phyloP scores from a whole-genome alignment of 2,329 filamentous ascomycete species.

The Oidium heveae region DNA sequence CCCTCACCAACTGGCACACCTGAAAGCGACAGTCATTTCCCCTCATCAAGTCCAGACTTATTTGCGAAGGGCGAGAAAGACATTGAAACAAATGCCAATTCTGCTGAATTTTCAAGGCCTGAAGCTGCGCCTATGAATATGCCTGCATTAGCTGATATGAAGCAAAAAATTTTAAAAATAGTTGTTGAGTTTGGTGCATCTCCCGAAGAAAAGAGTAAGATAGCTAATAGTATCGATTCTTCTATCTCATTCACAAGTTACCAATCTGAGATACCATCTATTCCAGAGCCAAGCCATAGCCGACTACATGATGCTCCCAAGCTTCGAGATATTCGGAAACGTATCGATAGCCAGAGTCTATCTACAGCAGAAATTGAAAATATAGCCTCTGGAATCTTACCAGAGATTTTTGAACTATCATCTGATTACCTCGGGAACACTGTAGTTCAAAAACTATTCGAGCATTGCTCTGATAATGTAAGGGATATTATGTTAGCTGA shows the following conservation, averaged over 20 bases:
- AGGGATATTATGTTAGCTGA: slow-evolving; percentile 77
- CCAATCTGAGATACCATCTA: slow-evolving; percentile 62
- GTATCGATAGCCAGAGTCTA: slow-evolving; percentile 85
- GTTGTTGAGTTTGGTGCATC: slow-evolving; percentile 71
- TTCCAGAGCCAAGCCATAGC: slow-evolving; percentile 70
- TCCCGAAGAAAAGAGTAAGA: slow-evolving; percentile 49
- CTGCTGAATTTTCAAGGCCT: slow-evolving; percentile 16
- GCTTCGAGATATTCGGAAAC: slow-evolving; percentile 84
- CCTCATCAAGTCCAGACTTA: slow-evolving; percentile 76
- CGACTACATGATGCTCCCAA: slow-evolving; percentile 83
- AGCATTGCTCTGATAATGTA: slow-evolving; percentile 74
- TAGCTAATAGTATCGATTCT: slow-evolving; percentile 46
- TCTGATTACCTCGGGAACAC: slow-evolving; percentile 97
- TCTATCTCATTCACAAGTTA: slow-evolving; percentile 53
- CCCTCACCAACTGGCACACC: slow-evolving; percentile 76
- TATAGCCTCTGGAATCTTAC: slow-evolving; percentile 80
- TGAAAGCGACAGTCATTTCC: slow-evolving; percentile 64
- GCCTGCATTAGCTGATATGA: slow-evolving; percentile 51
- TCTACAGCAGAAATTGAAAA: slow-evolving; percentile 72
- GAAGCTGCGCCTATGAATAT: slow-evolving; percentile 34
- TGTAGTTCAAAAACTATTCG: slow-evolving; percentile 96
- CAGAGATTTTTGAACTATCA: slow-evolving; percentile 80
- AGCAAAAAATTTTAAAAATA: slow-evolving; percentile 62
- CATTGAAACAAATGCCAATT: slow-evolving; percentile 15
- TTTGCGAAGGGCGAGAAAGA: slow-evolving; percentile 29